Base-by-base conservation (phyloP, 331 rosid genomes). In the Saraca asoca region DNA sequence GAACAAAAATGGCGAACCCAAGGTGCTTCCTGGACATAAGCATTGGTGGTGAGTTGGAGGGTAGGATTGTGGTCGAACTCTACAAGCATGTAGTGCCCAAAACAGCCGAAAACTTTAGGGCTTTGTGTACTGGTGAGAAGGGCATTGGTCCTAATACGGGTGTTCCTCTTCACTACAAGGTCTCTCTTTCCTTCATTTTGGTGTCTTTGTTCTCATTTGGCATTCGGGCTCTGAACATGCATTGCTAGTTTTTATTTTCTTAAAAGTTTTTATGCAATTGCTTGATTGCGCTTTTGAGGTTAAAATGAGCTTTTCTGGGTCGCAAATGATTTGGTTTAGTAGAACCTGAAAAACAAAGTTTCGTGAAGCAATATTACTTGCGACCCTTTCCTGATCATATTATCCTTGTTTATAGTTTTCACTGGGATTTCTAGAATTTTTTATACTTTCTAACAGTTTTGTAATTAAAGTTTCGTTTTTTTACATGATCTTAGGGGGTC, bases 1-100 rank as follows among this genome's bases (percentile, higher is more conserved):
- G 65, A 62, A 31, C 38, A 3, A 42, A 42, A 7, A 64, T 84
- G 89, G 84, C 54, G 54, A 72, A 74, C 51, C 70, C 66, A 16
- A 71, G 89, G 64, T 81, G 89, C 70, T 84, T 71, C 72, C 74
- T 84, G 55, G 86, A 84, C 64, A 69, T 84, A 37, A 69, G 84
- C 74, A 75, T 84, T 7, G 86, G 86, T 62, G 87, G 74, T 31
- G 87, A 85, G 72, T 79, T 85, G 6, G 90, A 85, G 45, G 87
- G 90, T 3, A 54, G 90, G 65, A 65, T 85, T 8, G 77, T 81
- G 24, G 56, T 85, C 3, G 90, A 85, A 84, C 90, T 85, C 12
- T 85, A 69, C 75, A 56, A 76, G 35, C 78, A 85, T 44, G 69
- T 76, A 5, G 87, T 85, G 5, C 90, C 90, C 18, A 85, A 75